Evolutionary conservation across 2,329 filamentous ascomycete genomes (phyloP), one percentile per base, ranked within the genome.

Genomic region (Aschersonia sp.): DNA sequence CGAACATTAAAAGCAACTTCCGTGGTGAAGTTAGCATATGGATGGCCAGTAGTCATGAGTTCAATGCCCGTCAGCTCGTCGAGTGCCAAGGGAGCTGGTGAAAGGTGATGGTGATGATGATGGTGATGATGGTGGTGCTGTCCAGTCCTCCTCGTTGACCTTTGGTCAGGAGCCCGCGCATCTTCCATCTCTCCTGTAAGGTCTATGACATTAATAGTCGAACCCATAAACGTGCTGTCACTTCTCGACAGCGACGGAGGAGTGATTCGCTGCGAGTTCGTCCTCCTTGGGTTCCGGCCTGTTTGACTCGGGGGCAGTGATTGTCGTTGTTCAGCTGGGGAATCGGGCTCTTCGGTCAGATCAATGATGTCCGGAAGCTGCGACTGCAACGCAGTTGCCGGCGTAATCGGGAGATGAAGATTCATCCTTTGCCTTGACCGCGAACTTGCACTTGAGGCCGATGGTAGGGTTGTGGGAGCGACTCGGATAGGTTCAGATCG

Each of bases 261-360:
- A 32, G 66, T 66, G 45, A 57, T 59, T 12, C 62, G 59, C 46
- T 65, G 64, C 4, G 68, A 67, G 49, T 60, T 61, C 14, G 68
- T 70, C 14, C 69, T 58, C 32, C 69, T 61, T 2, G 67, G 65
- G 47, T 72, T 68, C 43, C 62, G 57, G 10, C 53, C 52, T 30
- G 47, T 30, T 39, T 33, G 45, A 29, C n/a, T 41, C 22, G 47
- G 47, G 30, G 49, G 51, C 30, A 58, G 66, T 47, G 64, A 53
- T 29, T 48, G 49, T 42, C 66, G 61, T 53, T 63, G 61, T 44
- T 66, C 54, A 6, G 56, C 51, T 5, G 70, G 69, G 14, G 69
- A 73, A 55, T 75, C 71, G 0, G 71, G 69, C 52, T 74, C 72
- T 8, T 63, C 64, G 0, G 72, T 75, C 44, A 76, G 58, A 49